These are phyloP conservation scores for Dioscorea alata DNA, from an alignment of 106 monocot species.

Conservation along the genomic window DNA sequence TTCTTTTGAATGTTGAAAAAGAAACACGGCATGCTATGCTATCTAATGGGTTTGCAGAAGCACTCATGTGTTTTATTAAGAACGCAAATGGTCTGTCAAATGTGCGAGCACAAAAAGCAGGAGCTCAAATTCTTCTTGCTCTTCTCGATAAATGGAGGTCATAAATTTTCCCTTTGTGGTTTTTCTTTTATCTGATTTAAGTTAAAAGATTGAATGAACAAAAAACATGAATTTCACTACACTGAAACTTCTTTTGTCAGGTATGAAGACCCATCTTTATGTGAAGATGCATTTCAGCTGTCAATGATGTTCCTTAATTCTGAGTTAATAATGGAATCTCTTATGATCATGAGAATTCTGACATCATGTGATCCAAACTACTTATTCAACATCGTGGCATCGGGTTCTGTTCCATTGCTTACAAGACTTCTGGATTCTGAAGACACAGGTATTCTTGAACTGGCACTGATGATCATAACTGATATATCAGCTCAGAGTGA, in stretches of 20 bases:
- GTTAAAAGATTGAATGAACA: not conserved
- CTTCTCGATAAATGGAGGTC: slow-evolving; percentile 48
- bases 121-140: slow-evolving; percentile 48
- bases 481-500: slow-evolving; percentile 41
- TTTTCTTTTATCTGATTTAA: not conserved
- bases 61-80: slow-evolving; percentile 48
- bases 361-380: slow-evolving; percentile 6
- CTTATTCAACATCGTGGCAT: slow-evolving; percentile 27
- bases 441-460: slow-evolving; percentile 22
- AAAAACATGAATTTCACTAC: not conserved
- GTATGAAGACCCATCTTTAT: slow-evolving; percentile 24
- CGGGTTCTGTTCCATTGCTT: slow-evolving; percentile 25
- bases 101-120: slow-evolving; percentile 42
- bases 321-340: slow-evolving; percentile 34
- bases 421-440: slow-evolving; percentile 34
- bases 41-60: slow-evolving; percentile 55
- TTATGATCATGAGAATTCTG: slow-evolving; percentile 49
- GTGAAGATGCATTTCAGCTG: slow-evolving; percentile 36
- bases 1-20: slow-evolving; percentile 29
- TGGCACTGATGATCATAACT: slow-evolving; percentile 43
- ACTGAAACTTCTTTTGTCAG: not conserved
- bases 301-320: slow-evolving; percentile 46
- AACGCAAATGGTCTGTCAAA: slow-evolving; percentile 30
- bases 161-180: too few species aligned
- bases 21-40: slow-evolving; percentile 36